Base-by-base conservation (phyloP, 2,329 filamentous ascomycete genomes). In the Aspergillus jensenii region DNA sequence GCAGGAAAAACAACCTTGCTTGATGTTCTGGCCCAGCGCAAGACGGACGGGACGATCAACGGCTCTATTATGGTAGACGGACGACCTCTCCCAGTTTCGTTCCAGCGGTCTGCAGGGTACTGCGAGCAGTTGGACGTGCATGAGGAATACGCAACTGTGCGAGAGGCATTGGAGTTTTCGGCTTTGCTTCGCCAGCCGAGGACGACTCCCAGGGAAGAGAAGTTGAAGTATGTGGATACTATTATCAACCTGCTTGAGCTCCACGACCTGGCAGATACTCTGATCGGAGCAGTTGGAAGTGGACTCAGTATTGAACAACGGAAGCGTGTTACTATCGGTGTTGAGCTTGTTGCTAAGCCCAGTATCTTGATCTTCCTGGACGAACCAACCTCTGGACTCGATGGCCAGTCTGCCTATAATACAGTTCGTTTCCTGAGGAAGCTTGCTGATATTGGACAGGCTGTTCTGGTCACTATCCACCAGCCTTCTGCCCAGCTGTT, bases 1-100 rank as follows among this genome's bases (percentile, higher is more conserved):
- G 90, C 90, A 4, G 90, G 90, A 3, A 95, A 95, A 73, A 78
- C 75, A 0, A 93, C 90, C 0, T 78, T 95, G 0, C 78, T 95
- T 6, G 90, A 93, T 70, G 90, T 89, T 0, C 75, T 89, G 2
- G 87, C 89, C 0, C 89, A 91, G 64, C 83, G 90, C 1, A 87
- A 91, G 68, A 86, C 78, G 3, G 79, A 80, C 35, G 86, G 87
- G 49, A 81, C 87, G 8, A 81, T 88, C 6, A 72, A 76, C 5
- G 88, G 88, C 3, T 82, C 86, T 27, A 85, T 90, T 76, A 75
- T 88, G 33, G 86, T 90, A 2, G 87, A 90, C 62, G 87, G 87
- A 0, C 80, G 81, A 31, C 76, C 79, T 0, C 76, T 89, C 0
- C 82, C 81, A 0, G 75, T 81, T 1, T 84, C 84, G 27, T 90